Base-by-base conservation (phyloP, 495 filamentous ascomycete genomes). In the Echria macrotheca region DNA sequence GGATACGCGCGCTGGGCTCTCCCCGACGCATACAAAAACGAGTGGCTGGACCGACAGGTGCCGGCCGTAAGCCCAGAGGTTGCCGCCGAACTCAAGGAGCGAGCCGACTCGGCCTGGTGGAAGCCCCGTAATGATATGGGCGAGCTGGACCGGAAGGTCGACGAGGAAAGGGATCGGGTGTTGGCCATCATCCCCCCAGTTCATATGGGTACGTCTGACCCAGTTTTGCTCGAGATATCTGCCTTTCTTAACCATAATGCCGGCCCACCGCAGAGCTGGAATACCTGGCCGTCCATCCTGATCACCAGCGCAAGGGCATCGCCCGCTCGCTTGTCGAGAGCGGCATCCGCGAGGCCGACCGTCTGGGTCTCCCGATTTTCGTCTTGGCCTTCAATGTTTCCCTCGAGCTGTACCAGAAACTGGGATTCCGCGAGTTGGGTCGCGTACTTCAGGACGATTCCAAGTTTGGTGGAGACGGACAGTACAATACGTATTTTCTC, bases 1-100 rank as follows among this genome's bases (percentile, higher is more conserved):
- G 47, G 47, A 0, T 50, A 42, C 28, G 26, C 26, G 5, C 47
- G 47, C 7, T 50, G 47, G 47, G 4, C n/a, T 12, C 18, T 50
- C 0, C 47, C 47, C 5, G 18, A 18, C 7, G n/a, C n/a, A n/a
- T n/a, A n/a, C n/a, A n/a, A n/a, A n/a, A 19, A 15, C 7, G 28
- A 21, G 15, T 50, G 47, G 47, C 25, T 18, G 3, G 47, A 50
- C 10, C 37, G 37, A 18, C 28, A 42, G 37, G 38, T 50, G 1
- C 47, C 47, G 4, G 47, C 31, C 5, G 37, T 38, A 9, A 19
- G 17, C 14, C n/a, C 7, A 8, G 47, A 49, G 23, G 6, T 10
- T 3, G 4, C 17, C 12, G 14, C 41, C 11, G 7, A 10, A 19
- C 23, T 41, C 23, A 7, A 11, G 8, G 24, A 11, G 5, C 35